Evolutionary conservation across 2,329 filamentous ascomycete species (phyloP), one percentile per base, ranked within the genome.

Genomic region (Gremmenia infestans): DNA sequence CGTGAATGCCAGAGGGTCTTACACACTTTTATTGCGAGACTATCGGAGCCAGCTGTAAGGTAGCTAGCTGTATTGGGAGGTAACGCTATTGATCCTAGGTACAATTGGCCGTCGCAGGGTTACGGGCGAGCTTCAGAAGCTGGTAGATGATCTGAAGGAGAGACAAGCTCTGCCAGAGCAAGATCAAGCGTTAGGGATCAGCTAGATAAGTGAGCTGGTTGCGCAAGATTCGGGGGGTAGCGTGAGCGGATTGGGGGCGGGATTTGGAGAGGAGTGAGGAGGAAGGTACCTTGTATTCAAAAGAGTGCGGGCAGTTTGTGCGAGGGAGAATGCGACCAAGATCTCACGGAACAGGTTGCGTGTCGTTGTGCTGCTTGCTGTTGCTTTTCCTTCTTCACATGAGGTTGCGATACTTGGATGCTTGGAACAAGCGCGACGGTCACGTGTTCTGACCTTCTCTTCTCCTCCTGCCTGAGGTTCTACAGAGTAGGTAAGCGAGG

Each of bases 341-440:
- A 28, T 23, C 48, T 54, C 37, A 52, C 42, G 32, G 56, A 58
- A 58, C 57, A 60, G 61, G 50, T 60, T 40, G 53, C 35, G 58
- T 58, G 58, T 61, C 54, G 57, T 61, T 50, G 50, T 54, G 61
- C 56, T 61, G 60, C 57, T 60, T 56, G 55, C 23, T 53, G 36
- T 52, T 32, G 19, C 14, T 17, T n/a, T 36, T 36, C 19, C 40
- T 51, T 49, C 28, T 50, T 50, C 32, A 28, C 36, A 47, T 53
- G 40, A 46, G 37, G 50, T 46, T 35, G 17, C 14, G 17, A 32
- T 37, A 19, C 28, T 32, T 32, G 28, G 28, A 32, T 32, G 28
- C 15, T 42, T 7, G 3, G 15, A n/a, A 42, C 39, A 42, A 52
- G 50, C 50, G 50, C 50, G 50, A 52, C 17, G 42, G 7, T 45